phyloP scores from a whole-genome alignment of 805 yeast species.

The Tetrapisispora namnaoensis region DNA sequence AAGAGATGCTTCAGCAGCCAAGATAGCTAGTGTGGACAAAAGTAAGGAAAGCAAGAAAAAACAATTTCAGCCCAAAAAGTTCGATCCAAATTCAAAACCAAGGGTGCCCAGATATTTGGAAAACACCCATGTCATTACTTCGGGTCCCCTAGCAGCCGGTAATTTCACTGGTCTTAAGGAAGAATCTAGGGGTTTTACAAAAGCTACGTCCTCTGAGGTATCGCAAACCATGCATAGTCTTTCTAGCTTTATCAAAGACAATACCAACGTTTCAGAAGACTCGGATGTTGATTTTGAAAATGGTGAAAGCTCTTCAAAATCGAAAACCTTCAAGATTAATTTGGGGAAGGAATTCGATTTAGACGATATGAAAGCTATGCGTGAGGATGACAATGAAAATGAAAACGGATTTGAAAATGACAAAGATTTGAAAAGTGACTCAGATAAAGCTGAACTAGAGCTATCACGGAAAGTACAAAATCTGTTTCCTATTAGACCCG shows the following conservation, averaged over 20 bases:
- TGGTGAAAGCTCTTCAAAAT: conserved; percentile 1
- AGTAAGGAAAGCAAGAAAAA: conserved; percentile 11
- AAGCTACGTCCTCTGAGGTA: conserved; percentile 5
- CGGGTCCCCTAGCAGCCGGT: conserved; percentile 69
- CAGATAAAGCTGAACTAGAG: not conserved
- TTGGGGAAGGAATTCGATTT: conserved; percentile 53
- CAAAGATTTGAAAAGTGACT: conserved; percentile 20
- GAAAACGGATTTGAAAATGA: conserved; percentile 2
- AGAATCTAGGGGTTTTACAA: conserved; percentile 22
- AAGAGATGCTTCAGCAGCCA: conserved; percentile 68
- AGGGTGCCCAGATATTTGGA: conserved; percentile 22
- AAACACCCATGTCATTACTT: conserved; percentile 52
- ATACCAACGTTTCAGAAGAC: conserved; percentile 19
- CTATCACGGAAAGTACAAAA: conserved; percentile 16
- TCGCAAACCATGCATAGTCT: conserved; percentile 5
- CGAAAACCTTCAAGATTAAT: conserved; percentile 37
- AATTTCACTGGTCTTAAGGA: conserved; percentile 26
- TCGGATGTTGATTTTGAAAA: conserved; percentile 32
- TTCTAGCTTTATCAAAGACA: not conserved
- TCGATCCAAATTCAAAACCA: conserved; percentile 3
- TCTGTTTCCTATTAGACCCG: conserved; percentile 64
- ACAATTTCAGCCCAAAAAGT: not conserved
- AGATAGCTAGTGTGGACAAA: conserved; percentile 27
- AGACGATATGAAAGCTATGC: conserved; percentile 23
- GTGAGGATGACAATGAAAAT: not conserved